Percentiles rank a stretch among this genome's conserved stretches.
Conservation (phyloP, 2,329 filamentous ascomycete genomes). For the Diaporthe sp. region DNA sequence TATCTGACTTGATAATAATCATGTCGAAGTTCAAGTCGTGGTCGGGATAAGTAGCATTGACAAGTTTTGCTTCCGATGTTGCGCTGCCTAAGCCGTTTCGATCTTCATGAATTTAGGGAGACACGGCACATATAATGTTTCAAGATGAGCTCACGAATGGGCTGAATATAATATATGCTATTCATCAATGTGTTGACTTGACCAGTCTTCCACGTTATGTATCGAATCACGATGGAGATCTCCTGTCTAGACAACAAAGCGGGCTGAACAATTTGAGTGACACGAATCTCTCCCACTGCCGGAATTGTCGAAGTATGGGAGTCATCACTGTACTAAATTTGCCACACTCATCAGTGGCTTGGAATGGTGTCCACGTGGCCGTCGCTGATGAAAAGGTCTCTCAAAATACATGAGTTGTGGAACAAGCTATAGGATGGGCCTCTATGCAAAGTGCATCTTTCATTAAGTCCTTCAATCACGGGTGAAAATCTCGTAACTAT, state of each 20-base stretch:
- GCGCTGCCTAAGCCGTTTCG: no score
- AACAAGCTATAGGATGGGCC: not conserved
- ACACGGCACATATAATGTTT: not conserved
- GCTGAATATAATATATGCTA: not conserved
- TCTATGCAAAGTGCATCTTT: not conserved
- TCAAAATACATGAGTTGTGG: not conserved
- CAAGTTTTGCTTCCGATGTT: not conserved
- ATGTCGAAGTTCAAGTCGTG: not conserved
- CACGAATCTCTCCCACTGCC: not conserved
- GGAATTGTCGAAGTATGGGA: not conserved
- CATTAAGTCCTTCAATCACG: not conserved
- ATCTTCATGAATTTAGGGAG: not conserved
- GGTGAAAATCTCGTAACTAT: not conserved
- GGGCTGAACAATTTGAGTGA: not conserved
- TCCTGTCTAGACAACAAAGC: not conserved
- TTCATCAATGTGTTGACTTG: no score
- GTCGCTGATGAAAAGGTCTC: no score
- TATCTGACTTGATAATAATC: not conserved
- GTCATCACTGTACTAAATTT: not conserved
- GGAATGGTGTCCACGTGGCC: not conserved
- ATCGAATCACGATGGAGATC: no score
- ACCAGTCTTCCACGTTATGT: no score
- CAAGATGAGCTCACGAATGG: not conserved
- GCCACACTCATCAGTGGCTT: not conserved
- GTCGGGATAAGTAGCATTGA: no score